Conservation (phyloP, 768 basidiomycete species). For the Cystoderma amianthinum region DNA sequence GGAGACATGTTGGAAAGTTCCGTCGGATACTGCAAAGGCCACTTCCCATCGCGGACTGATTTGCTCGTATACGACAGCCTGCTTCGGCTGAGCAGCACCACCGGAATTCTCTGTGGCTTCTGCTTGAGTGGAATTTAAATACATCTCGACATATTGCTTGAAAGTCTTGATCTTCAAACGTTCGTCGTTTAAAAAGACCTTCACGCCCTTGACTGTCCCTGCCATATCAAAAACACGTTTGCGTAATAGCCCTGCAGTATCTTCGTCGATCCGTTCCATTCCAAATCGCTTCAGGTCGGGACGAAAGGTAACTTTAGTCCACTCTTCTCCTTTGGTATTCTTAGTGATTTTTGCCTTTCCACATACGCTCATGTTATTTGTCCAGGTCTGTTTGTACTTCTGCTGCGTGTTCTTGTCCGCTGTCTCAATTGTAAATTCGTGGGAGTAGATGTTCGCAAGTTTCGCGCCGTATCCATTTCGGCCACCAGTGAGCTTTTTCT, state of each 20-base stretch:
- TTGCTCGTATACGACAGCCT: conserved; percentile 75
- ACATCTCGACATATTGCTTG: conserved; percentile 96
- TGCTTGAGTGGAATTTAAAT: conserved; percentile 70
- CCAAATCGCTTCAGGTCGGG: conserved; percentile 91
- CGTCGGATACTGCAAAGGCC: conserved; percentile 91
- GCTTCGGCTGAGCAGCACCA: conserved; percentile 74
- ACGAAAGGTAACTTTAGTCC: conserved; percentile 86
- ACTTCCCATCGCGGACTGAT: conserved; percentile 87
- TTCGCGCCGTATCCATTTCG: conserved; percentile 99
- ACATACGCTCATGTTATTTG: conserved; percentile 86
- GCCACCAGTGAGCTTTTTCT: conserved; percentile 98
- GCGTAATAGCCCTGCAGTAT: conserved; percentile 81
- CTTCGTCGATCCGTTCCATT: conserved; percentile 86
- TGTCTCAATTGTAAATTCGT: conserved; percentile 93
- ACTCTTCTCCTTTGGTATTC: conserved; percentile 82
- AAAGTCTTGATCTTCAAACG: conserved; percentile 90
- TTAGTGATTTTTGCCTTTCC: conserved; percentile 92
- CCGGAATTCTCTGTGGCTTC: conserved; percentile 64
- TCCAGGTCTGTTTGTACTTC: conserved; percentile 96
- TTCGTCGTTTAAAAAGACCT: conserved; percentile 91
- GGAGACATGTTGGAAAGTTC: conserved; percentile 88
- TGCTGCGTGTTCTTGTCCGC: conserved; percentile 79
- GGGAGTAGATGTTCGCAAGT: conserved; percentile 96
- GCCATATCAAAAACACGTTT: conserved; percentile 97
- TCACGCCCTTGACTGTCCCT: conserved; percentile 89